A percentile compares a stretch with the other conserved stretches of the same genome.
Conservation (phyloP, 1,284 basidiomycete species). For the Malassezia cuniculi region DNA sequence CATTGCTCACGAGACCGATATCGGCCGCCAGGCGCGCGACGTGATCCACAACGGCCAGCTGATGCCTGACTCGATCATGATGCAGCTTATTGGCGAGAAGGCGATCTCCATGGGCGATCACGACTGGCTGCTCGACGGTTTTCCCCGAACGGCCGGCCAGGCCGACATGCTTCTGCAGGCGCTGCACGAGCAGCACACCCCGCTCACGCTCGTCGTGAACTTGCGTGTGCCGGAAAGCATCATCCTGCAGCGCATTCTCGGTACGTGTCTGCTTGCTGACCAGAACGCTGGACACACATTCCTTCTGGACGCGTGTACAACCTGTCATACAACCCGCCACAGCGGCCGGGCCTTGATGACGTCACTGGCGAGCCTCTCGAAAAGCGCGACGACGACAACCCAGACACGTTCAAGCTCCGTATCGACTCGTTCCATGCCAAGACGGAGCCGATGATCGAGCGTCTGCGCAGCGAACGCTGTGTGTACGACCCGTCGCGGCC, state of each 20-base stretch:
- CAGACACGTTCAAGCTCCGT: conserved; percentile 69
- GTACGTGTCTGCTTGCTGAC: conserved; percentile 26
- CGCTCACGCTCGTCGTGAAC: conserved; percentile 72
- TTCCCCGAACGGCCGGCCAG: conserved; percentile 82
- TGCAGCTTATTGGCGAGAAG: conserved; percentile 28
- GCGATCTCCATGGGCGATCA: conserved; percentile 12
- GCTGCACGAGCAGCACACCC: conserved; percentile 12
- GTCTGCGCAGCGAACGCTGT: conserved; percentile 16
- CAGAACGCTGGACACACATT: conserved; percentile 71
- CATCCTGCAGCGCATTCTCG: conserved; percentile 73
- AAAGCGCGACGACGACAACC: conserved; percentile 82
- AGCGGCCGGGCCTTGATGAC: conserved; percentile 73
- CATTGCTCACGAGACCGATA: conserved; percentile 21
- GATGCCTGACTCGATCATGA: conserved; percentile 43
- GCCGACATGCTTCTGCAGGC: conserved; percentile 63
- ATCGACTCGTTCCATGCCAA: conserved; percentile 70
- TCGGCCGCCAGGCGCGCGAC: conserved; percentile 23
- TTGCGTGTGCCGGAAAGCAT: conserved; percentile 80
- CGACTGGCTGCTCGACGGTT: conserved; percentile 92
- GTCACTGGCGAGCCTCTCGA: conserved; percentile 77
- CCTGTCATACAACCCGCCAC: conserved; percentile 60
- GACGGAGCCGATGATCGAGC: conserved; percentile 70
- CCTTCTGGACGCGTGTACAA: conserved; percentile 79
- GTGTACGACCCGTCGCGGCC: conserved; percentile 4
- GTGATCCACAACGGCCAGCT: conserved; percentile 34